Evolutionary conservation across 2,329 filamentous ascomycete species (phyloP).

Genomic region (Zelopaecilomyces penicillatus): DNA sequence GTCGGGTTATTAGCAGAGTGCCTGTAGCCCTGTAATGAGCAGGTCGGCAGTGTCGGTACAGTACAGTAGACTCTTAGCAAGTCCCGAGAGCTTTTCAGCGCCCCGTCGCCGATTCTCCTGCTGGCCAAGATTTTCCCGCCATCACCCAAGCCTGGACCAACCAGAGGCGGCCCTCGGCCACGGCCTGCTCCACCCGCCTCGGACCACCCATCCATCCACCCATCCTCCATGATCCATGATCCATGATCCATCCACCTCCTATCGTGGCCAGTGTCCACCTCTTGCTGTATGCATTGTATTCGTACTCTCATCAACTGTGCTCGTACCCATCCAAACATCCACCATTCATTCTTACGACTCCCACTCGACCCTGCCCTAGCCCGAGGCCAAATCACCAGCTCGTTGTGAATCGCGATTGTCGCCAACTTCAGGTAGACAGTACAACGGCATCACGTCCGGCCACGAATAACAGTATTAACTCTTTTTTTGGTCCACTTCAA

Average conservation of each 20-base stretch:
- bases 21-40: neutral
- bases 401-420: constrained; percentile 2
- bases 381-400: neutral
- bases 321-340: too few relatives aligned
- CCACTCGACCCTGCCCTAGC: constrained; percentile 3
- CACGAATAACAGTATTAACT: too few relatives aligned
- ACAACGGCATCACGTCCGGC: neutral
- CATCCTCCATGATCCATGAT: neutral
- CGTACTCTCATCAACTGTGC: too few relatives aligned
- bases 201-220: constrained; percentile 10
- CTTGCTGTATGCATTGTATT: too few relatives aligned
- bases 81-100: neutral
- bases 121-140: constrained; percentile 2
- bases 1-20: neutral
- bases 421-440: neutral
- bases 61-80: neutral
- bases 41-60: neutral
- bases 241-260: constrained; percentile 5
- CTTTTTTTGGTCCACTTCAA: neutral
- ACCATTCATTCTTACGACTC: too few relatives aligned
- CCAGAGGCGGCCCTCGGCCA: neutral
- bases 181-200: constrained; percentile 5
- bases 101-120: neutral
- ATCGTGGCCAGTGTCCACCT: too few relatives aligned
- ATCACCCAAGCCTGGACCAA: constrained; percentile 2